Conservation (phyloP, 495 filamentous ascomycete species). For the Staphylotrichum tortipilum region DNA sequence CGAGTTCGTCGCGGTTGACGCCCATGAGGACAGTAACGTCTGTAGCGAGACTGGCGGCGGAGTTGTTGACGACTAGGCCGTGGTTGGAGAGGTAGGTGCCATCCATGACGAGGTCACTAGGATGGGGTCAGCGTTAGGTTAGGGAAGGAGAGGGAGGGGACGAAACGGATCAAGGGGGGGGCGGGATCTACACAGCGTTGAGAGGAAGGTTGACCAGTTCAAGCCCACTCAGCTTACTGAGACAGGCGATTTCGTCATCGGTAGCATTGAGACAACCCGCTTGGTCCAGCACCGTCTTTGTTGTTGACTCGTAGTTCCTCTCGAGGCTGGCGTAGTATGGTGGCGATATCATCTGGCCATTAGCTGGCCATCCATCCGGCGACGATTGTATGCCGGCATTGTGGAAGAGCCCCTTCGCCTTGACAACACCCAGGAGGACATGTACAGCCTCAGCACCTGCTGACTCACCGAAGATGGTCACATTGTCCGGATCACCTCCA, state of each 20-base stretch:
- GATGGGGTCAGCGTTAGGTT: neutral
- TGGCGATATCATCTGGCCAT: slow-evolving; percentile 12
- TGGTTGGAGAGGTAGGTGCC: slow-evolving; percentile 25
- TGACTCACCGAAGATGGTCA: slow-evolving; percentile 57
- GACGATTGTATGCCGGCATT: slow-evolving; percentile 35
- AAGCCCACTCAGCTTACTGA: slow-evolving; percentile 25
- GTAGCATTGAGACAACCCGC: slow-evolving; percentile 25
- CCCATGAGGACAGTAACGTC: slow-evolving; percentile 27
- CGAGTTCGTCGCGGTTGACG: slow-evolving; percentile 36
- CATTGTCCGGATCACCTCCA: slow-evolving; percentile 51
- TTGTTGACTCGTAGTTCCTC: slow-evolving; percentile 24
- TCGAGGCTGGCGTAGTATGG: slow-evolving; percentile 25
- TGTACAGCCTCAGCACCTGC: slow-evolving; percentile 30
- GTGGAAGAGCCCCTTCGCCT: slow-evolving; percentile 33
- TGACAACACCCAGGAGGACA: slow-evolving; percentile 27
- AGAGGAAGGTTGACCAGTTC: slow-evolving; percentile 26
- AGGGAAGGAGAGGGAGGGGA: neutral
- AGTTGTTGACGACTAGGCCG: slow-evolving; percentile 22
- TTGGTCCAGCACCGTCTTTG: slow-evolving; percentile 23
- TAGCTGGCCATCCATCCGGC: slow-evolving; percentile 27
- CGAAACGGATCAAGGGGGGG: no score
- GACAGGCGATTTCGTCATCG: slow-evolving; percentile 26
- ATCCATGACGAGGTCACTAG: slow-evolving; percentile 26
- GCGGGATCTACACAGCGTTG: slow-evolving; percentile 27
- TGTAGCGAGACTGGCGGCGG: slow-evolving; percentile 10